These are phyloP conservation scores for Paramecium primaurelia DNA, from an alignment of 73 alveolate genomes.

Conservation along the genomic window DNA sequence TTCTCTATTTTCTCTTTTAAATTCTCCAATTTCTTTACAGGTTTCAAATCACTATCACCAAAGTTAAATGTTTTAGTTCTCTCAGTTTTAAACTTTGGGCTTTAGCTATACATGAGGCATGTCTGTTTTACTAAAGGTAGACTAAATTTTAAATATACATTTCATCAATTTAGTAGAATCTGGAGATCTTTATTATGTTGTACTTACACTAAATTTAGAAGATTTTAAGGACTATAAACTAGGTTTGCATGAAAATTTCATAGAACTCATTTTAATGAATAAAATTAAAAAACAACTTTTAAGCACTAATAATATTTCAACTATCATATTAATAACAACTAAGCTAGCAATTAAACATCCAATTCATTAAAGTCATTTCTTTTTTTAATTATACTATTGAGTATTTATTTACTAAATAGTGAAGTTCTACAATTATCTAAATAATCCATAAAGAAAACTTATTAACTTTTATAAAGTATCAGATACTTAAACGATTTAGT, in stretches of 20 bases:
- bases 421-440: no score
- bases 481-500: no score
- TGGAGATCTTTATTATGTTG: background rate
- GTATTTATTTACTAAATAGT: no score
- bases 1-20: background rate
- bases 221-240: background rate
- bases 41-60: background rate
- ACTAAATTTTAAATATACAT: background rate
- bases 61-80: background rate
- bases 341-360: no score
- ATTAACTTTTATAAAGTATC: no score
- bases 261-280: background rate
- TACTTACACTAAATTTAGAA: background rate
- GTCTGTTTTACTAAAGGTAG: background rate
- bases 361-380: no score
- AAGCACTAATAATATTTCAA: background rate
- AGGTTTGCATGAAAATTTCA: background rate
- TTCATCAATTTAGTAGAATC: background rate
- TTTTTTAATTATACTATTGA: no score
- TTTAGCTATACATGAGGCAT: background rate
- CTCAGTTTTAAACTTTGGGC: background rate
- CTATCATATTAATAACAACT: background rate
- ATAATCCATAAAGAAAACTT: no score
- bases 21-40: background rate
- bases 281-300: background rate